Base-by-base conservation (phyloP, 495 filamentous ascomycete species). In the Chaetomium fimeti region DNA sequence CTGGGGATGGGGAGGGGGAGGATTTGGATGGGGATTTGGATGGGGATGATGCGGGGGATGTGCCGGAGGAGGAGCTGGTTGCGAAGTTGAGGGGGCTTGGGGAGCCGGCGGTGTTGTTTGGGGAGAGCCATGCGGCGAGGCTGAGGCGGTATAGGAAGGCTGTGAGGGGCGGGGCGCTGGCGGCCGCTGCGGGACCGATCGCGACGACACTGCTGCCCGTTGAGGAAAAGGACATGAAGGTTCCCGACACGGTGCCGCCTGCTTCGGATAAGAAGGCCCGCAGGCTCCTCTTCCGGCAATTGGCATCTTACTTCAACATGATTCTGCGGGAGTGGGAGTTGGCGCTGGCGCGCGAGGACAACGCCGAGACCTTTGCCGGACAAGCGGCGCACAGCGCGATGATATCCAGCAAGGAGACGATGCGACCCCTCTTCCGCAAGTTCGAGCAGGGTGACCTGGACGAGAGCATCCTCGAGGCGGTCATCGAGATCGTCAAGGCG, bases 281-380 rank as follows among this genome's bases (percentile, higher is more conserved):
- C 13, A 74, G 80, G 24, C 89, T 86, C 72, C 78, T 98, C 42
- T 92, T 88, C 82, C 84, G 93, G 1, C 94, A 98, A 77, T 81
- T 98, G 61, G 88, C 88, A 6, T 91, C 88, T 16, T 98, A 96
- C 74, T 98, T 98, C 81, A 90, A 88, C 65, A 89, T 98, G 87
- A 86, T 98, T 22, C 80, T 98, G 45, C 81, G 78, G 38, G 94
- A 96, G 75, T 98, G 95, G 95, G 88, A 90, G 67, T 58, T 76
- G 29, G 91, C 92, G 45, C 81, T 98, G 51, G 86, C 88, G 5
- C 81, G 82, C 29, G 89, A 93, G 54, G 78, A 83, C 8, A 85
- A 89, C 45, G 86, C 87, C 62, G 84, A 90, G 70, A 92, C 88
- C 56, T 87, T 87, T 62, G 85, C 89, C 22, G 89, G 93, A 42